phyloP scores from a whole-genome alignment of 805 yeast species.

The Myxozyma udenii region DNA sequence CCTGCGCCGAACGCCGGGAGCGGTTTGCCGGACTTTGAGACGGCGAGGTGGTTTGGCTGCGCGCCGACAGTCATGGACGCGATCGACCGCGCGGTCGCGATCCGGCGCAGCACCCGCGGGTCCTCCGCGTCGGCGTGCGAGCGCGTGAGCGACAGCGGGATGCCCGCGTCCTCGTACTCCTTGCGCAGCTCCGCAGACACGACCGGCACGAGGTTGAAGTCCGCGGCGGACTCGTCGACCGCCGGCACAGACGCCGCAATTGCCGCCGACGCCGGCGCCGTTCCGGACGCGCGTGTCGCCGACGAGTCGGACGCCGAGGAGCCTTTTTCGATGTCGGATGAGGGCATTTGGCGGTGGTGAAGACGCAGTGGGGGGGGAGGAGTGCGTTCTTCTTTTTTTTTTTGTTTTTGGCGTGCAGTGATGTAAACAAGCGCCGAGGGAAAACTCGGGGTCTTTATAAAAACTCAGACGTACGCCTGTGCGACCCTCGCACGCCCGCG shows the following conservation, averaged over 20 bases:
- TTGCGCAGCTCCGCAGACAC: slow-evolving; percentile 13
- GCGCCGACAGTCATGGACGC: slow-evolving; percentile 21
- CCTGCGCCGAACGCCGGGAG: slow-evolving; percentile 64
- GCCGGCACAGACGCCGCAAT: too few species aligned
- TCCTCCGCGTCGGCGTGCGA: slow-evolving; percentile 9
- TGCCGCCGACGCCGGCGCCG: too few species aligned
- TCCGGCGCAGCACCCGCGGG: slow-evolving; percentile 14
- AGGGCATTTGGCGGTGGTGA: too few species aligned
- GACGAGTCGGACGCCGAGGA: slow-evolving; percentile 4
- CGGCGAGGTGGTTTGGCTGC: slow-evolving; percentile 1
- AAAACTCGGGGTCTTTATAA: too few species aligned
- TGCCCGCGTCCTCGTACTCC: slow-evolving; percentile 16
- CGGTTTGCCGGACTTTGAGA: slow-evolving; percentile 9
- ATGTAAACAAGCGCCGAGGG: too few species aligned
- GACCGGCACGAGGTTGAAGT: slow-evolving; percentile 15
- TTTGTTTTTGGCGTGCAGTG: too few species aligned
- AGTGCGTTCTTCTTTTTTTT: too few species aligned
- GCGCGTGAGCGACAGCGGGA: slow-evolving; percentile 10
- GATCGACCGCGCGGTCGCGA: slow-evolving; percentile 19
- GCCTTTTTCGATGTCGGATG: slow-evolving; percentile 14
- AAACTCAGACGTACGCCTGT: too few species aligned
- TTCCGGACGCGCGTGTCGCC: too few species aligned
- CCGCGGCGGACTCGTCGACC: too few species aligned
- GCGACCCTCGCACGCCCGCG: too few species aligned
- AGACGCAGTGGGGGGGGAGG: too few species aligned